These are phyloP conservation scores for Stagonosporopsis tanaceti DNA, from an alignment of 2,329 filamentous ascomycete species.

Conservation along the genomic window DNA sequence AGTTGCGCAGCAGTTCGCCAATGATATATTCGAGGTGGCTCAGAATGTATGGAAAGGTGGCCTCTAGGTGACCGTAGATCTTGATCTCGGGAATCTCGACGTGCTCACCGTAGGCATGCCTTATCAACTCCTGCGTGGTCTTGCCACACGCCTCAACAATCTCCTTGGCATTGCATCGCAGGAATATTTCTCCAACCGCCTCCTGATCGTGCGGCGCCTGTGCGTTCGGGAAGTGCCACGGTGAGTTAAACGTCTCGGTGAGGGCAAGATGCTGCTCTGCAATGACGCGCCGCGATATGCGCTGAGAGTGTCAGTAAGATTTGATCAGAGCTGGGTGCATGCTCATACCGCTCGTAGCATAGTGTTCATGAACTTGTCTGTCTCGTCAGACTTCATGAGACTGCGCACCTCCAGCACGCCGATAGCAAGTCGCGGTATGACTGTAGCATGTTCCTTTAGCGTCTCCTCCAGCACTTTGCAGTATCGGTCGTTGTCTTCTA, in stretches of 20 bases:
- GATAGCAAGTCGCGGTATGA: slow-evolving; percentile 94
- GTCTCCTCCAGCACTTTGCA: slow-evolving; percentile 82
- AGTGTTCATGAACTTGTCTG: slow-evolving; percentile 95
- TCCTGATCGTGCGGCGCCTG: slow-evolving; percentile 72
- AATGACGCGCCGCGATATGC: slow-evolving; percentile 94
- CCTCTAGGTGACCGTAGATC: slow-evolving; percentile 83
- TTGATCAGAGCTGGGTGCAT: no score
- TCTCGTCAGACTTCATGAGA: slow-evolving; percentile 78
- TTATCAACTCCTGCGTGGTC: slow-evolving; percentile 76
- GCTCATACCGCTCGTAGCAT: slow-evolving; percentile 81
- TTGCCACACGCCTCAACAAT: slow-evolving; percentile 84
- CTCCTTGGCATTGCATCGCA: slow-evolving; percentile 89
- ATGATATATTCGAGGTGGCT: slow-evolving; percentile 97
- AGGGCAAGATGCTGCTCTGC: slow-evolving; percentile 96
- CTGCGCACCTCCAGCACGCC: slow-evolving; percentile 90
- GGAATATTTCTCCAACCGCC: slow-evolving; percentile 94
- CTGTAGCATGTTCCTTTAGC: slow-evolving; percentile 85
- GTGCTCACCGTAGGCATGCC: slow-evolving; percentile 75
- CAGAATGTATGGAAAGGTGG: slow-evolving; percentile 95
- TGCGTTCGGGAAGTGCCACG: slow-evolving; percentile 85
- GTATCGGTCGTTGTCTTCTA: slow-evolving; percentile 89
- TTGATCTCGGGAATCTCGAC: slow-evolving; percentile 80
- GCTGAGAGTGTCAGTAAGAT: slow-evolving; percentile 57
- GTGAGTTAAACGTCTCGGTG: slow-evolving; percentile 90
- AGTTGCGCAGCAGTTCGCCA: slow-evolving; percentile 92